Conservation (phyloP, 202 grass and related monocot genomes). For the Schoenoplectus tabernaemontani region DNA sequence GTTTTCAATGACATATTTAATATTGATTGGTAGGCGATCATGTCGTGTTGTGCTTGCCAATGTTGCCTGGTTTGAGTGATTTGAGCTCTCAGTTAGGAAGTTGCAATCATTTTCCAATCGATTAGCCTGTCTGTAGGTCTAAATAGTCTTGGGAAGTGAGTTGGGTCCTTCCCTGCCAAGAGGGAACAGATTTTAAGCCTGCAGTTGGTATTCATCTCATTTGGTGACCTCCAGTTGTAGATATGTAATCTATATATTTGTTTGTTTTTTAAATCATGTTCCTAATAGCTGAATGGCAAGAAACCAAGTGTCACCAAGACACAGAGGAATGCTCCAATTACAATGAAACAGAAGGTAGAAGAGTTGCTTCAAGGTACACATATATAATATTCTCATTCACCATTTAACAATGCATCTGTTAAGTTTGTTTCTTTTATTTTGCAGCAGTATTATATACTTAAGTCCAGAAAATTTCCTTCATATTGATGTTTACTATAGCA, state of each 20-base stretch:
- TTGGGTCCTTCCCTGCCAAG: not conserved
- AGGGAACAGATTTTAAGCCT: not conserved
- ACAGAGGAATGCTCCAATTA: not conserved
- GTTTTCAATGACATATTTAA: not conserved
- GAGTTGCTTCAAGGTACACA: conserved; percentile 14
- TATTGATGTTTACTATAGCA: conserved; percentile 7
- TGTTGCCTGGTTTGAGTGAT: not conserved
- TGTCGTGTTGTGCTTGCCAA: not conserved
- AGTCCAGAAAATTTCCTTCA: not conserved
- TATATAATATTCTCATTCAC: not conserved
- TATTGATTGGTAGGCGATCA: not conserved
- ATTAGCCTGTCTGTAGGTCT: not conserved
- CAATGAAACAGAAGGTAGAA: conserved; percentile 9
- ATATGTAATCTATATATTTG: not conserved
- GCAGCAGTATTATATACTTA: not conserved
- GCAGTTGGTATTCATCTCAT: not conserved
- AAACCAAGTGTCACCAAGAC: not conserved
- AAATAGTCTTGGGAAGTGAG: not conserved
- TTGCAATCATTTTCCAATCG: not conserved
- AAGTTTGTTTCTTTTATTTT: not conserved
- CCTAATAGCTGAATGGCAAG: conserved; percentile 5
- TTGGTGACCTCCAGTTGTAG: not conserved
- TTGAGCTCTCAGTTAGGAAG: not conserved
- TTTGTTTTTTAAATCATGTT: not conserved
- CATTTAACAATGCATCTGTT: not conserved